Evolutionary conservation across 192 early-diverging fungal species (phyloP).

Genomic region (Backusella tuberculispora): DNA sequence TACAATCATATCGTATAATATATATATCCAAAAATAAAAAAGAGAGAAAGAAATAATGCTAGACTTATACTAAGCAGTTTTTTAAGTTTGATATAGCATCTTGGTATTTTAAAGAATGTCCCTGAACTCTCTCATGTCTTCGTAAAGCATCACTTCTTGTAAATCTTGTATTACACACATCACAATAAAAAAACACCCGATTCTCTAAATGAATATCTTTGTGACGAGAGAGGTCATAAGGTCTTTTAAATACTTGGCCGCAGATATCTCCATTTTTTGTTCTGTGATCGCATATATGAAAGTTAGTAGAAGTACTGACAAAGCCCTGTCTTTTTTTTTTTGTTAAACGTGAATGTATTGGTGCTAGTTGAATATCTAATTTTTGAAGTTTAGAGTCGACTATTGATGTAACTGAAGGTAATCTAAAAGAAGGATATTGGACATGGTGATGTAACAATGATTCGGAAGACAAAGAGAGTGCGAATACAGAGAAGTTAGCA

Average conservation of each 20-base stretch:
- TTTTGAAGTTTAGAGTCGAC: background rate
- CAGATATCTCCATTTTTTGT: slow-evolving; percentile 23
- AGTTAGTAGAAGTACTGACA: background rate
- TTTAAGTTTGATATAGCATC: too few species aligned
- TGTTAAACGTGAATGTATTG: background rate
- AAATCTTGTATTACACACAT: slow-evolving; percentile 41
- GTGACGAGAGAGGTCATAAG: slow-evolving; percentile 43
- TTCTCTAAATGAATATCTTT: slow-evolving; percentile 41
- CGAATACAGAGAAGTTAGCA: background rate
- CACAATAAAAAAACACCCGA: slow-evolving; percentile 37
- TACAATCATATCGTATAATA: background rate
- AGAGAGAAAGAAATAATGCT: background rate
- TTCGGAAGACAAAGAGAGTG: background rate
- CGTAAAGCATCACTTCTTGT: slow-evolving; percentile 45
- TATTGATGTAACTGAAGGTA: slow-evolving; percentile 14
- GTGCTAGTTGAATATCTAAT: slow-evolving; percentile 13
- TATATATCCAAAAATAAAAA: background rate
- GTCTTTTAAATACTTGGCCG: slow-evolving; percentile 38
- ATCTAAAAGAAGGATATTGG: background rate
- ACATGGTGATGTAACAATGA: background rate
- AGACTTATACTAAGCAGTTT: background rate
- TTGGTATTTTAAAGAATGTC: slow-evolving; percentile 27
- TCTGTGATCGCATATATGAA: slow-evolving; percentile 24
- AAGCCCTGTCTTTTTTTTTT: background rate
- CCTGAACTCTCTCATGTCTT: slow-evolving; percentile 40